These are phyloP conservation scores for Rosa chinensis DNA, from an alignment of 306 rosid genomes.

Conservation along the genomic window DNA sequence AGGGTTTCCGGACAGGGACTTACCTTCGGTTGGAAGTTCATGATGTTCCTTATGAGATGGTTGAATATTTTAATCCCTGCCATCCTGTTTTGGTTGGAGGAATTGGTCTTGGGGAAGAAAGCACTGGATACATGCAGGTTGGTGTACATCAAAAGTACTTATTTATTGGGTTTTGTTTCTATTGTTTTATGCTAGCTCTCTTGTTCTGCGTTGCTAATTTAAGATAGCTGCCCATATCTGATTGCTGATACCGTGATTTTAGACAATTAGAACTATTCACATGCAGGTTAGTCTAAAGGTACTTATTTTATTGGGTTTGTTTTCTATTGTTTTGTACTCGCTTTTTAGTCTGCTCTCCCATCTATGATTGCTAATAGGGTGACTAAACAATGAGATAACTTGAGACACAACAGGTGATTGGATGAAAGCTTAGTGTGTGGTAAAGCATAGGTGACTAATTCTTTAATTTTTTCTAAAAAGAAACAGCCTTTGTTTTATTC, in stretches of 20 bases:
- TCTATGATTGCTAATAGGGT: background rate
- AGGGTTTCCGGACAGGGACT: slow-evolving; percentile 83
- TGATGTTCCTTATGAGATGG: slow-evolving; percentile 85
- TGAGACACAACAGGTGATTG: background rate
- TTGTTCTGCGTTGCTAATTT: background rate
- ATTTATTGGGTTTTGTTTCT: background rate
- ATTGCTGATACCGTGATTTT: background rate
- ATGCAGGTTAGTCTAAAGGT: background rate
- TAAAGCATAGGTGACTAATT: background rate
- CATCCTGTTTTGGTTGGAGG: slow-evolving; percentile 95
- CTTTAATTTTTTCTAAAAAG: background rate
- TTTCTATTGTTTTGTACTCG: background rate
- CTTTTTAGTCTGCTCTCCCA: background rate
- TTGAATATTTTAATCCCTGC: slow-evolving; percentile 76
- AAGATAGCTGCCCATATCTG: background rate
- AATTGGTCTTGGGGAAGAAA: slow-evolving; percentile 84
- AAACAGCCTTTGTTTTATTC: background rate
- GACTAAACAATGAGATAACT: background rate
- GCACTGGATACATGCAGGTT: slow-evolving; percentile 96
- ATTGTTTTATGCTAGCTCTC: slow-evolving; percentile 7
- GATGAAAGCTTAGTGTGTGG: background rate
- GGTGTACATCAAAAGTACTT: background rate
- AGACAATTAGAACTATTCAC: background rate
- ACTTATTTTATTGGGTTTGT: background rate
- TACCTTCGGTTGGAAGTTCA: slow-evolving; percentile 90